Evolutionary conservation across 1,284 basidiomycete species (phyloP).

Genomic region (Tilletia setariae): DNA sequence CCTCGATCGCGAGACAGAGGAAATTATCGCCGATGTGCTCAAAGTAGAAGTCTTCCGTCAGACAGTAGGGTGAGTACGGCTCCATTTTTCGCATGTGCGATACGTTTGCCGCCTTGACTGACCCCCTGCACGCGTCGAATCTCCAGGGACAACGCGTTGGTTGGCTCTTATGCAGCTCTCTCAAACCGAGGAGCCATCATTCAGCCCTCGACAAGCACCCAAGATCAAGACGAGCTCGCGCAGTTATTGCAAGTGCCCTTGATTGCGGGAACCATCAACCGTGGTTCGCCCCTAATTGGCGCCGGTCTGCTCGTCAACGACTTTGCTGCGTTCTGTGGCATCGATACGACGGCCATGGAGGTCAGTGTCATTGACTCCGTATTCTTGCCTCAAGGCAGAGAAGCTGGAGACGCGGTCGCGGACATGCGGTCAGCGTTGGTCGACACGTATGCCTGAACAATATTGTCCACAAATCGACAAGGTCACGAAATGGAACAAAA

Average conservation of each 20-base stretch:
- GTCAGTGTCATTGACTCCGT: slow-evolving; percentile 96
- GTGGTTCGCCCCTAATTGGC: slow-evolving; percentile 94
- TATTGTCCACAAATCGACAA: neutral
- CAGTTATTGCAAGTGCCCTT: slow-evolving; percentile 90
- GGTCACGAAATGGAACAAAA: neutral
- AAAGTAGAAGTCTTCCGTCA: slow-evolving; percentile 99
- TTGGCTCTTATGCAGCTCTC: slow-evolving; percentile 90
- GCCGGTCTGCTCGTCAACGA: slow-evolving; percentile 98
- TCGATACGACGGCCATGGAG: slow-evolving; percentile 81
- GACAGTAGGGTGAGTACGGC: slow-evolving; percentile 65
- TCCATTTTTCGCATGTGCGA: neutral
- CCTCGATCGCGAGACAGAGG: slow-evolving; percentile 96
- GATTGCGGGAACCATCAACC: slow-evolving; percentile 95
- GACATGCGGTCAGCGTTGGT: slow-evolving; percentile 51
- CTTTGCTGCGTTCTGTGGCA: slow-evolving; percentile 80
- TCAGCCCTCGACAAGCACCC: slow-evolving; percentile 92
- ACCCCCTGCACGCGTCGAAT: neutral
- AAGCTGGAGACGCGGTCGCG: slow-evolving; percentile 42
- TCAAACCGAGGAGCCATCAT: slow-evolving; percentile 96
- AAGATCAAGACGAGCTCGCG: slow-evolving; percentile 96
- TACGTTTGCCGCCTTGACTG: neutral
- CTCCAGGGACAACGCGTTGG: slow-evolving; percentile 80
- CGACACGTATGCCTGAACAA: slow-evolving; percentile 47
- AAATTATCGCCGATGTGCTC: slow-evolving; percentile 98
- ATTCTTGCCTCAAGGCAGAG: slow-evolving; percentile 63